Conservation (phyloP, 768 basidiomycete genomes). For the Suillus cothurnatus region DNA sequence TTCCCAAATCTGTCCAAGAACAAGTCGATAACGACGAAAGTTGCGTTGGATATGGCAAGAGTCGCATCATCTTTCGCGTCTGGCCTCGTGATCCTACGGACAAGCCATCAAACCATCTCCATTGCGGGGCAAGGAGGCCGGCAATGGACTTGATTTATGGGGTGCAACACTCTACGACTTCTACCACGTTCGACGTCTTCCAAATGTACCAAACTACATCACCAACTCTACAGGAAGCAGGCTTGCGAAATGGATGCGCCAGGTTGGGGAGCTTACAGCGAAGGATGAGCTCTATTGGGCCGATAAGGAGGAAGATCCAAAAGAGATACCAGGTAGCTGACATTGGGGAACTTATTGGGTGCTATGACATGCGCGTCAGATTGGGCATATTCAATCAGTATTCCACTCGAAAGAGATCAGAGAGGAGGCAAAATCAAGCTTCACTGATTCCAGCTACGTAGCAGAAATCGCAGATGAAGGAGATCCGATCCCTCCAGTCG, state of each 20-base stretch:
- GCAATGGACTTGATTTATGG: constrained; percentile 26
- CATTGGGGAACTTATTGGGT: constrained; percentile 19
- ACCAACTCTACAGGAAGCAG: constrained; percentile 23
- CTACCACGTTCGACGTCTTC: constrained; percentile 17
- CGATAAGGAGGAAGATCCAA: constrained; percentile 25
- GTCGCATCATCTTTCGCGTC: constrained; percentile 22
- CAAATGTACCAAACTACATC: constrained; percentile 1
- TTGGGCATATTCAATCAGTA: neutral
- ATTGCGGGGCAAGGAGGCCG: constrained; percentile 20
- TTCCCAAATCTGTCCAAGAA: constrained; percentile 6
- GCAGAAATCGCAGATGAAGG: neutral
- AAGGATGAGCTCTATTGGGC: constrained; percentile 25
- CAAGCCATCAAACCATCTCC: neutral
- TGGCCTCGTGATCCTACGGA: constrained; percentile 31
- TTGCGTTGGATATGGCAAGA: constrained; percentile 4
- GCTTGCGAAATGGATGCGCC: constrained; percentile 15
- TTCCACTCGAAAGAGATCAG: constrained; percentile 10
- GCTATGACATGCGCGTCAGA: constrained; percentile 13
- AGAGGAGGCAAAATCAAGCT: neutral
- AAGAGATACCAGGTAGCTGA: constrained; percentile 17
- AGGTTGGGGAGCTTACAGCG: constrained; percentile 19
- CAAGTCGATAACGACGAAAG: neutral
- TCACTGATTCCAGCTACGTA: neutral
- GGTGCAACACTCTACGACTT: constrained; percentile 32
- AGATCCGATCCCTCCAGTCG: neutral